A percentile compares a stretch with the other conserved stretches of the same genome.
These are phyloP conservation scores for Calonectria henricotiae DNA, from an alignment of 2,329 filamentous ascomycete species.

Conservation along the genomic window DNA sequence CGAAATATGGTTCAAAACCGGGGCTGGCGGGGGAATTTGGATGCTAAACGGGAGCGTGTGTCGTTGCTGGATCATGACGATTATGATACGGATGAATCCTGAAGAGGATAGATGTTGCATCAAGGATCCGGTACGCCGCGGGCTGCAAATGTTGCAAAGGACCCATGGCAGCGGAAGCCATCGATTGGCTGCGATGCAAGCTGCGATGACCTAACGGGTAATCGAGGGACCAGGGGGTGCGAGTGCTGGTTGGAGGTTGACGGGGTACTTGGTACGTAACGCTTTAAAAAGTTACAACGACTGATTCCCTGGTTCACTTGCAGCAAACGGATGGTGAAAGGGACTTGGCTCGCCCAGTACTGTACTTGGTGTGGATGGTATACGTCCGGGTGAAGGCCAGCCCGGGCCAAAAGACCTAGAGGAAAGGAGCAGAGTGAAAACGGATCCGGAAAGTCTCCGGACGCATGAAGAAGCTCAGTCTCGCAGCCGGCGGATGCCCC, in stretches of 20 bases:
- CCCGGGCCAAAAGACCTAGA: constrained; percentile 2
- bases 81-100: constrained; percentile 29
- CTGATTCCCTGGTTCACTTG: constrained; percentile 5
- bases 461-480: constrained; percentile 27
- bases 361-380: constrained; percentile 10
- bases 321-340: constrained; percentile 20
- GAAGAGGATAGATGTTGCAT: constrained; percentile 29
- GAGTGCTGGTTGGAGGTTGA: constrained; percentile 25
- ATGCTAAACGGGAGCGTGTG: constrained; percentile 9
- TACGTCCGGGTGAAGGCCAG: constrained; percentile 3
- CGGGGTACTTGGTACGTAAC: constrained; percentile 36
- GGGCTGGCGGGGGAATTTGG: constrained; percentile 9
- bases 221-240: constrained; percentile 40
- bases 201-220: constrained; percentile 44
- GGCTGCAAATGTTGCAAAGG: constrained; percentile 33
- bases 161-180: constrained; percentile 28
- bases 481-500: constrained; percentile 17
- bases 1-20: constrained; percentile 6
- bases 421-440: constrained; percentile 16
- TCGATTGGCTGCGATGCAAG: constrained; percentile 41
- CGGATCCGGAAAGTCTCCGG: constrained; percentile 35
- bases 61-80: constrained; percentile 26
- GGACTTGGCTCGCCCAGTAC: background rate
- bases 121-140: constrained; percentile 29
- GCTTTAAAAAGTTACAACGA: constrained; percentile 1